Base-by-base conservation (phyloP, 2,329 filamentous ascomycete species). In the Pyrenochaeta sp. region DNA sequence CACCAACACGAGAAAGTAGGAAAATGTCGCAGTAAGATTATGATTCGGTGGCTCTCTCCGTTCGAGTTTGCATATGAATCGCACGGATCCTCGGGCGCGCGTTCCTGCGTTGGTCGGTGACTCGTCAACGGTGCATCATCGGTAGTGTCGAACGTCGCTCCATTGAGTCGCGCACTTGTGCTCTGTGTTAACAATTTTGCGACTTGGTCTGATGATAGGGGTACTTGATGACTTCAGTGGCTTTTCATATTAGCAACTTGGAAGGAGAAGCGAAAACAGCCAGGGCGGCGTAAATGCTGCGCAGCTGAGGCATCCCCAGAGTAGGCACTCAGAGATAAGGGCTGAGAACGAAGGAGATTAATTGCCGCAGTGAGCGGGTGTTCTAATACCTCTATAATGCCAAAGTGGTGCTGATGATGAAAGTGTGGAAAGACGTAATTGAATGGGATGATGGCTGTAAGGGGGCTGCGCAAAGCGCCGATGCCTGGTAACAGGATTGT, bases 331-430 rank as follows among this genome's bases (percentile, higher is more conserved):
- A 27, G 23, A 27, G 23, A 27, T 27, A 27, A 27, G 23, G 23
- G 23, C 23, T 27, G 23, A 27, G 51, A 39, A 46, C 15, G 48
- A 53, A 57, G 41, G 55, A 53, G 49, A 61, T 64, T 44, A 53
- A 60, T 61, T 57, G 46, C 52, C 56, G 56, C 56, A 46, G 54
- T 35, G 54, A 58, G 60, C 57, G 56, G 54, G 53, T 56, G 51
- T 50, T 66, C 64, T 66, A 61, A 49, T 55, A 55, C 50, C 52
- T 66, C 59, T 61, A 63, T 61, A 33, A 40, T 61, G 53, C 49
- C 46, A 48, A 47, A 48, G 30, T 46, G 39, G 37, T 49, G 45
- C 49, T 47, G 35, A 52, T 31, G 44, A 51, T 27, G 40, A 50
- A 46, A 51, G 42, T 44, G 15, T 48, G 37, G 50, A 54, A 31